Evolutionary conservation across 1,139 yeast species (phyloP).

Genomic region (Scheffersomyces stambukii): DNA sequence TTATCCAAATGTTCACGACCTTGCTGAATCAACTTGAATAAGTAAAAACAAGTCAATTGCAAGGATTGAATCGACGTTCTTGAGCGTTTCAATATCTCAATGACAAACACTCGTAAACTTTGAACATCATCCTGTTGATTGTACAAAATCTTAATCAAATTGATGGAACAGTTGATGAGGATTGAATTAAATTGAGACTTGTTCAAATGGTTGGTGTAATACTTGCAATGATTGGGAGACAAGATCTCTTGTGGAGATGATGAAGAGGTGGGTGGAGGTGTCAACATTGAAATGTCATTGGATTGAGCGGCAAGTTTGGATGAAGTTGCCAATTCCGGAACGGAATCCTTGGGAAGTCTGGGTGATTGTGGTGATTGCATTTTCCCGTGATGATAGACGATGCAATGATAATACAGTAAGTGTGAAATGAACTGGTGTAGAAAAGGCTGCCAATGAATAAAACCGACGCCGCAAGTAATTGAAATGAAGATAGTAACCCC

Average conservation of each 20-base stretch:
- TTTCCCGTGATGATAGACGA: no score
- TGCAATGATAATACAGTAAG: no score
- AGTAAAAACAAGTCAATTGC: slow-evolving; percentile 63
- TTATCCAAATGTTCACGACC: slow-evolving; percentile 5
- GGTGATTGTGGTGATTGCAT: no score
- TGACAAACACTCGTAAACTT: slow-evolving; percentile 44
- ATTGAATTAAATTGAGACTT: slow-evolving; percentile 41
- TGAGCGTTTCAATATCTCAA: slow-evolving; percentile 66
- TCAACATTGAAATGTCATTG: no score
- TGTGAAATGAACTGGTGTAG: no score
- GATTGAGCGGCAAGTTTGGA: no score
- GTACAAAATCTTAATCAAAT: slow-evolving; percentile 35
- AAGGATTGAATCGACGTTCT: slow-evolving; percentile 62
- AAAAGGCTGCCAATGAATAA: no score
- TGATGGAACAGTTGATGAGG: slow-evolving; percentile 34
- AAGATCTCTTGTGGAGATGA: slow-evolving; percentile 3
- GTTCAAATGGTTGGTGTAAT: slow-evolving; percentile 37
- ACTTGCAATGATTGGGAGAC: slow-evolving; percentile 37
- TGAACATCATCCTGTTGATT: slow-evolving; percentile 12
- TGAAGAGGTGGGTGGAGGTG: slow-evolving; percentile 1
- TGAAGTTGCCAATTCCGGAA: no score
- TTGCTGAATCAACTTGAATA: slow-evolving; percentile 41
- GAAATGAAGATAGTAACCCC: no score
- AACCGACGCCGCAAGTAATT: no score
- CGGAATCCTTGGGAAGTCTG: no score